phyloP scores from a whole-genome alignment of 106 monocot genomes.

The Chionographis japonica region DNA sequence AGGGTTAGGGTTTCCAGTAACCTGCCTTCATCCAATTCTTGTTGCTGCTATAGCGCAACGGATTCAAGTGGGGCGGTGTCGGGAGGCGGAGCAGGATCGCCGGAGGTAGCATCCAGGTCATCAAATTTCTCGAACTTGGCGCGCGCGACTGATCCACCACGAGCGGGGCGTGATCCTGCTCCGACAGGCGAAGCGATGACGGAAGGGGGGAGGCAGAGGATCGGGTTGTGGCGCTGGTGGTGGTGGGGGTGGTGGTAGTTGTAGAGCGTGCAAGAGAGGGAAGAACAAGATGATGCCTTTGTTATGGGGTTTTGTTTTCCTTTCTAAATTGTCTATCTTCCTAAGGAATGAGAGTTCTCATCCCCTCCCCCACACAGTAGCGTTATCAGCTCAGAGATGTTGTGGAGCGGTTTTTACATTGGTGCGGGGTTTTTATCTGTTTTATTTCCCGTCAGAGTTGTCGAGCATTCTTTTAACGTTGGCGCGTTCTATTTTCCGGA shows the following conservation, averaged over 20 bases:
- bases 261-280: not conserved
- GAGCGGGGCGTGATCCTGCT: not conserved
- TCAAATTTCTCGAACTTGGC: slow-evolving; percentile 88
- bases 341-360: too few species aligned
- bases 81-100: not conserved
- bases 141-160: slow-evolving; percentile 1
- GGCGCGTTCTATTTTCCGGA: too few species aligned
- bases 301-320: not conserved
- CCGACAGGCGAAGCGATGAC: not conserved
- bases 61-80: not conserved
- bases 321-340: not conserved
- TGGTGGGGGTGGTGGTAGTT: not conserved
- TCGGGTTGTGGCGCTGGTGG: not conserved
- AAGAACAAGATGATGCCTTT: not conserved
- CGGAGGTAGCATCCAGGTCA: slow-evolving; percentile 1
- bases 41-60: not conserved
- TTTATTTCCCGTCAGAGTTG: too few species aligned
- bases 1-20: slow-evolving; percentile 1
- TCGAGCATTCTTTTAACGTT: too few species aligned
- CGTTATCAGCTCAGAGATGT: too few species aligned
- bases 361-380: too few species aligned
- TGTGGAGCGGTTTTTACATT: too few species aligned
- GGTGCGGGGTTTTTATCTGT: too few species aligned
- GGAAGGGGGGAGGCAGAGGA: not conserved
- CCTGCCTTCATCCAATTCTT: slow-evolving; percentile 68